Percentiles rank a stretch among this genome's conserved stretches.
Conservation (phyloP, 768 basidiomycete species). For the Rickenella mellea region DNA sequence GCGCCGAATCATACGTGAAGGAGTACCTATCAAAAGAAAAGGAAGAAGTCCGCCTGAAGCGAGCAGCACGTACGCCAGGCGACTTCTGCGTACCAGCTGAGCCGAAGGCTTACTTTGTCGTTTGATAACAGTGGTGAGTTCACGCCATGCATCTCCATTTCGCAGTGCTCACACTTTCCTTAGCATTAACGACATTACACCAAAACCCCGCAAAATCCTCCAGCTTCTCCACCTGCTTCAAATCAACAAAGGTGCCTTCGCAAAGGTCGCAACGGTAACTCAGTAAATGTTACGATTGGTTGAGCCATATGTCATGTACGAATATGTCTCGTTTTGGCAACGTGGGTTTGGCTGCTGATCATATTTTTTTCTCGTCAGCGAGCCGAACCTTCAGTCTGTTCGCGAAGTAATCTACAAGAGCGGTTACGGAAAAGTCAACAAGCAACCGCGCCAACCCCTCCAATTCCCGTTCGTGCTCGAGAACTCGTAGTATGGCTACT, state of each 20-base stretch:
- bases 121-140: constrained; percentile 91
- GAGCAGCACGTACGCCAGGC: constrained; percentile 81
- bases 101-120: constrained; percentile 94
- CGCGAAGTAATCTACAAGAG: constrained; percentile 99
- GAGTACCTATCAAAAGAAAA: constrained; percentile 88
- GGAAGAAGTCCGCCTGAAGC: constrained; percentile 94
- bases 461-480: too few relatives aligned
- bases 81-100: constrained; percentile 98
- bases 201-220: constrained; percentile 98
- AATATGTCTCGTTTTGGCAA: constrained; percentile 37
- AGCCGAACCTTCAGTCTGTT: constrained; percentile 93
- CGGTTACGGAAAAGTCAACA: constrained; percentile 96
- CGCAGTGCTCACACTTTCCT: constrained; percentile 6
- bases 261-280: constrained; percentile 94
- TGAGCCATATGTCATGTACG: constrained; percentile 96
- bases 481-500: too few relatives aligned
- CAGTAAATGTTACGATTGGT: constrained; percentile 97
- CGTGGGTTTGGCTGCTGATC: not conserved
- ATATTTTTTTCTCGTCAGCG: constrained; percentile 33
- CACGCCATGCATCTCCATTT: not conserved
- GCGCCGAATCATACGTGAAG: constrained; percentile 96
- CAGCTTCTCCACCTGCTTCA: constrained; percentile 97
- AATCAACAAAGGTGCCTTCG: constrained; percentile 99
- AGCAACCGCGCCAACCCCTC: too few relatives aligned
- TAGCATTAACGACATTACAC: constrained; percentile 99